phyloP scores from a whole-genome alignment of 73 alveolate species.

The Stentor roeselii region DNA sequence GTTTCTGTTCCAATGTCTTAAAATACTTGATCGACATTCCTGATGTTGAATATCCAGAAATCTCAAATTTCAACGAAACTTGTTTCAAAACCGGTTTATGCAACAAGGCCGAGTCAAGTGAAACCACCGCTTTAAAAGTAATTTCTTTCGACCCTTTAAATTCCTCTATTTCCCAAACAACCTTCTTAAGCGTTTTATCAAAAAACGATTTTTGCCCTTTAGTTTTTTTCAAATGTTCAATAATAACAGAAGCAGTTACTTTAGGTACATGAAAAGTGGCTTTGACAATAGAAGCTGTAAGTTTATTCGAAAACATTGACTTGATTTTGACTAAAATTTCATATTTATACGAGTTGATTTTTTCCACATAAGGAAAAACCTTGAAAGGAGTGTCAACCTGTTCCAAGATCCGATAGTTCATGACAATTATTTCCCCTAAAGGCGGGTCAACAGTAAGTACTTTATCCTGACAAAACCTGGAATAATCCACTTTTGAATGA shows the following conservation, averaged over 20 bases:
- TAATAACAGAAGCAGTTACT: neutral
- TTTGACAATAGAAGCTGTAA: neutral
- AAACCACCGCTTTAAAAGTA: neutral
- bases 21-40: neutral
- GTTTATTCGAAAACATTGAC: neutral
- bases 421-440: neutral
- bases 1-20: neutral
- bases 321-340: neutral
- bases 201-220: neutral
- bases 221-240: too few relatives aligned
- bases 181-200: neutral
- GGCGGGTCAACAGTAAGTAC: neutral
- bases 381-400: neutral
- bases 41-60: neutral
- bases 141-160: neutral
- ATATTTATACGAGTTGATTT: too few relatives aligned
- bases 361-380: neutral
- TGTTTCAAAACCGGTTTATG: neutral
- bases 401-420: neutral
- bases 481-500: neutral
- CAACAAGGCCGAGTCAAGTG: neutral
- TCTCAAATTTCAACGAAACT: neutral
- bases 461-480: neutral
- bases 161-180: neutral
- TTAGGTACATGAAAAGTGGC: neutral